Evolutionary conservation across 2,329 filamentous ascomycete genomes (phyloP).

Genomic region (Arthrocladium fulminans): DNA sequence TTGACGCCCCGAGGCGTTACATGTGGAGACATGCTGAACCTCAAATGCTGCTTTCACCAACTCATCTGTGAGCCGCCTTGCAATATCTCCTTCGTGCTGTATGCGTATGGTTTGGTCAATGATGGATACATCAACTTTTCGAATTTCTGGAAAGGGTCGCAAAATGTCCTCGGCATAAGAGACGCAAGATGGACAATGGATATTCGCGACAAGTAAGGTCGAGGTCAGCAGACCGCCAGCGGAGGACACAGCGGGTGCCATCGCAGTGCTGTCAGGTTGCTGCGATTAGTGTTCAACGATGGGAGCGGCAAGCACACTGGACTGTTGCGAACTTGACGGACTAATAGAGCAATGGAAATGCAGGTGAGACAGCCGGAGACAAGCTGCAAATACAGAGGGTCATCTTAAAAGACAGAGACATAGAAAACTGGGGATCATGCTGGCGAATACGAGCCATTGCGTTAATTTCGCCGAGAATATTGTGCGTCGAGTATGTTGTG

Average conservation of each 20-base stretch:
- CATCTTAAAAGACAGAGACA: neutral
- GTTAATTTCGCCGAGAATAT: neutral
- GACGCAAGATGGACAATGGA: slow-evolving; percentile 42
- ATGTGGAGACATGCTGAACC: slow-evolving; percentile 36
- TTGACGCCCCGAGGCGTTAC: slow-evolving; percentile 26
- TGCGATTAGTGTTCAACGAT: neutral
- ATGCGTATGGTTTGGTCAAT: slow-evolving; percentile 37
- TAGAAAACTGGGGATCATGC: neutral
- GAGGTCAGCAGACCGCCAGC: slow-evolving; percentile 10
- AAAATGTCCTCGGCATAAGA: slow-evolving; percentile 37
- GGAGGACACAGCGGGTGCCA: neutral
- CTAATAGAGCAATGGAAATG: neutral
- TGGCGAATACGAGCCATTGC: neutral
- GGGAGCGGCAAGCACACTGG: neutral
- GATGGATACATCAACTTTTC: slow-evolving; percentile 34
- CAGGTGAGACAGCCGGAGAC: neutral
- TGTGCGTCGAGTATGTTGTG: slow-evolving; percentile 1
- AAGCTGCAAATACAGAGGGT: neutral
- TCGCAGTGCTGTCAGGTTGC: neutral
- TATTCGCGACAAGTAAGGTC: slow-evolving; percentile 38
- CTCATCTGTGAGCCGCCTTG: slow-evolving; percentile 28
- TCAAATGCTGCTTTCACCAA: slow-evolving; percentile 40
- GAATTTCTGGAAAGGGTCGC: slow-evolving; percentile 25
- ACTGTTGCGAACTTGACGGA: neutral
- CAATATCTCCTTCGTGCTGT: slow-evolving; percentile 27